Evolutionary conservation across 106 monocot genomes (phyloP).

Genomic region (Triglochin maritima): DNA sequence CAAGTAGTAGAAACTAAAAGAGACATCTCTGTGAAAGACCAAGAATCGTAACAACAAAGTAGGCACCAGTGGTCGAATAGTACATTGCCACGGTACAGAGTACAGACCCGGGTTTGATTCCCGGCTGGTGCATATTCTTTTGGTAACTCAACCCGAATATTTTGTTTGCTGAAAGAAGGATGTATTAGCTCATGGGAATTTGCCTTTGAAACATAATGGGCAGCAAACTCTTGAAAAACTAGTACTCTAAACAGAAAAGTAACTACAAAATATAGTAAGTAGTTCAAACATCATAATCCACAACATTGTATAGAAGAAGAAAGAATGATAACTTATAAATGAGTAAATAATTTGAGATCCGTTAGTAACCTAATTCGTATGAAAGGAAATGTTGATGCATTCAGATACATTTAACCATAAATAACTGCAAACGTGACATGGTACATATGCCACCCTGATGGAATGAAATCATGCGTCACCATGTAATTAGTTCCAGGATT

Average conservation of each 20-base stretch:
- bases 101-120: constrained; percentile 32
- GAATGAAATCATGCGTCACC: too few relatives aligned
- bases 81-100: constrained; percentile 1
- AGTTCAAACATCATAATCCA: background rate
- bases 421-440: too few relatives aligned
- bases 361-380: too few relatives aligned
- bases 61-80: constrained; percentile 9
- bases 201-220: background rate
- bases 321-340: background rate
- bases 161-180: background rate
- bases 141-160: background rate
- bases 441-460: too few relatives aligned
- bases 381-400: too few relatives aligned
- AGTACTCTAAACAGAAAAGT: background rate
- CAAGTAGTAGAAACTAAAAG: background rate
- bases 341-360: too few relatives aligned
- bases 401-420: too few relatives aligned
- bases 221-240: background rate
- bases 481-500: too few relatives aligned
- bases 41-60: background rate
- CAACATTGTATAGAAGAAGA: background rate
- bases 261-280: background rate
- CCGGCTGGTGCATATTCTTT: constrained; percentile 16
- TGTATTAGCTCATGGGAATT: background rate
- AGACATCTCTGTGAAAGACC: background rate